These are phyloP conservation scores for Rhizophora mangle DNA, from an alignment of 345 rosid genomes.

Conservation along the genomic window DNA sequence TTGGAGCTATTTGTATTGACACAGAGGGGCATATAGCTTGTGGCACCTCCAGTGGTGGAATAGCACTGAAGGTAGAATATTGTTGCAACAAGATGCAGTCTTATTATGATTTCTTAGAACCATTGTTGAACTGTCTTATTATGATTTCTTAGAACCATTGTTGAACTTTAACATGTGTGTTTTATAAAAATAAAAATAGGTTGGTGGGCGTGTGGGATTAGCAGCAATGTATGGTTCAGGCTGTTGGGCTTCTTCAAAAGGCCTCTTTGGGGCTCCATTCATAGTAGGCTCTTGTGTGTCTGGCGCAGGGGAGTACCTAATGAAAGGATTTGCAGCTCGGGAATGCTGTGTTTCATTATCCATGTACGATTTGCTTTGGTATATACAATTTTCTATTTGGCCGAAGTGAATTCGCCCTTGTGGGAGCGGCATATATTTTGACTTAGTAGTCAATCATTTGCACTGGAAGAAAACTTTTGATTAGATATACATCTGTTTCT, in stretches of 20 bases:
- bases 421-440: background rate
- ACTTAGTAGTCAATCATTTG: background rate
- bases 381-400: background rate
- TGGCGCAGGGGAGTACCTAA: slow-evolving; percentile 88
- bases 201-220: slow-evolving; percentile 89
- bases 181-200: slow-evolving; percentile 35
- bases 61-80: slow-evolving; percentile 73
- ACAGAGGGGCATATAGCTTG: slow-evolving; percentile 73
- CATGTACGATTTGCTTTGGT: slow-evolving; percentile 41
- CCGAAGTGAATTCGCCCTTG: background rate
- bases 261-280: slow-evolving; percentile 64
- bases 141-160: background rate
- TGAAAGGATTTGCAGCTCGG: slow-evolving; percentile 90
- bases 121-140: slow-evolving; percentile 1
- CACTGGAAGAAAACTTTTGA: background rate
- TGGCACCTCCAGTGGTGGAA: slow-evolving; percentile 95
- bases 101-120: background rate
- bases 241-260: slow-evolving; percentile 88
- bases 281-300: slow-evolving; percentile 78
- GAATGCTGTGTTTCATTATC: slow-evolving; percentile 81
- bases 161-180: background rate
- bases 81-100: slow-evolving; percentile 3
- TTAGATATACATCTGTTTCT: background rate
- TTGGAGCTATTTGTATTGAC: slow-evolving; percentile 91
- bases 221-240: slow-evolving; percentile 93